phyloP scores from a whole-genome alignment of 192 early-diverging fungal genomes.

The Kappamyces sp. region DNA sequence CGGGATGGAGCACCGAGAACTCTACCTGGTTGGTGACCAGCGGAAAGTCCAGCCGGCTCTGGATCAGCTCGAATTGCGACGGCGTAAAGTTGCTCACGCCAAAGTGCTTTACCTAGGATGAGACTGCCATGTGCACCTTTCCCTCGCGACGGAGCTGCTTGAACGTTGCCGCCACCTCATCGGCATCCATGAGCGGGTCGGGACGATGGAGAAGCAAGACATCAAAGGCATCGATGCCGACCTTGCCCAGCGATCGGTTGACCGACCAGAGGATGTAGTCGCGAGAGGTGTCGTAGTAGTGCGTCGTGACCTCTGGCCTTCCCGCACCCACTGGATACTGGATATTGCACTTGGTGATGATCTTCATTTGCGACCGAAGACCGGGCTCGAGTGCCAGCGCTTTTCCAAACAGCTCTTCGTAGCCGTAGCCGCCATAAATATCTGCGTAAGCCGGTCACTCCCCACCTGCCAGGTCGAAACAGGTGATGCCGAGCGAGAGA shows the following conservation, averaged over 20 bases:
- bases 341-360: conserved; percentile 27
- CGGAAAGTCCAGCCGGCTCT: conserved; percentile 30
- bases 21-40: conserved; percentile 43
- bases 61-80: conserved; percentile 30
- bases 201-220: conserved; percentile 9
- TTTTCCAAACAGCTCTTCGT: conserved; percentile 25
- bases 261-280: conserved; percentile 9
- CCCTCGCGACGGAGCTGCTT: conserved; percentile 20
- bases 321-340: neutral
- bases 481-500: conserved; percentile 36
- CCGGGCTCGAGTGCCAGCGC: conserved; percentile 27
- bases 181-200: conserved; percentile 19
- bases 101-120: conserved; percentile 13
- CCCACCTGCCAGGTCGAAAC: conserved; percentile 31
- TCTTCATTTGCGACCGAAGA: conserved; percentile 18
- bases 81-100: conserved; percentile 28
- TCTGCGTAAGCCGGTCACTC: conserved; percentile 3
- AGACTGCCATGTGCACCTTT: conserved; percentile 12
- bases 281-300: conserved; percentile 19
- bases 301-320: conserved; percentile 3
- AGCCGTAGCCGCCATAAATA: conserved; percentile 36
- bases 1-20: conserved; percentile 22
- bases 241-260: conserved; percentile 2
- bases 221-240: conserved; percentile 11
- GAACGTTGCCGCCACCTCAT: conserved; percentile 23